Percentiles rank a stretch among this genome's conserved stretches.
These are phyloP conservation scores for Saccharomycopsis sp. DNA, from an alignment of 805 yeast species.

Conservation along the genomic window DNA sequence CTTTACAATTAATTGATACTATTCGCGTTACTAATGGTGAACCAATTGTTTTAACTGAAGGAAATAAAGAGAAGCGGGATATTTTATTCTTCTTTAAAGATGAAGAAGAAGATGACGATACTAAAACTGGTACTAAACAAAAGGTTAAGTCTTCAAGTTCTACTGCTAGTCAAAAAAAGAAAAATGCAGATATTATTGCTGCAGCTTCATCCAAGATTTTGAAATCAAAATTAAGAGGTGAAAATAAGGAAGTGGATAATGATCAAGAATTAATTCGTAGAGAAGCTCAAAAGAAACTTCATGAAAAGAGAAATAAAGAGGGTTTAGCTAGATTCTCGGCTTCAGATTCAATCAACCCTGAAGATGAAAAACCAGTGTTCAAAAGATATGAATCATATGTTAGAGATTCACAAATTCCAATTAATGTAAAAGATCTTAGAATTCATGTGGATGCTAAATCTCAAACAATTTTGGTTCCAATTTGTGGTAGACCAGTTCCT, in stretches of 20 bases:
- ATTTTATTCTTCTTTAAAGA: conserved; percentile 80
- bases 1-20: conserved; percentile 75
- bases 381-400: conserved; percentile 91
- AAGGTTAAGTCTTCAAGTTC: conserved; percentile 31
- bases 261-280: conserved; percentile 73
- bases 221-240: conserved; percentile 74
- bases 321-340: conserved; percentile 79
- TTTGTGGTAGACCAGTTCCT: conserved; percentile 94
- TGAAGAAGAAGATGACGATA: conserved; percentile 45
- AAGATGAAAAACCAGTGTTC: conserved; percentile 57
- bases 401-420: conserved; percentile 88
- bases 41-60: conserved; percentile 64
- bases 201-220: conserved; percentile 52
- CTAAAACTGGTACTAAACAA: conserved; percentile 29
- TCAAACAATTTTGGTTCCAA: conserved; percentile 86
- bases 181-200: conserved; percentile 27
- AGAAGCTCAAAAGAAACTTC: conserved; percentile 76
- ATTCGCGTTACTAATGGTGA: conserved; percentile 48
- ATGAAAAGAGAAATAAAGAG: conserved; percentile 77
- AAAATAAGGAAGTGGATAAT: conserved; percentile 65
- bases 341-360: conserved; percentile 60
- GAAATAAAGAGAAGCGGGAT: conserved; percentile 64
- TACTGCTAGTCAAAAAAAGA: conserved; percentile 22
- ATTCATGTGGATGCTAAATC: conserved; percentile 82
- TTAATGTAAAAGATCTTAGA: conserved; percentile 71